Evolutionary conservation across 495 filamentous ascomycete genomes (phyloP).

Genomic region (Tuber brumale): DNA sequence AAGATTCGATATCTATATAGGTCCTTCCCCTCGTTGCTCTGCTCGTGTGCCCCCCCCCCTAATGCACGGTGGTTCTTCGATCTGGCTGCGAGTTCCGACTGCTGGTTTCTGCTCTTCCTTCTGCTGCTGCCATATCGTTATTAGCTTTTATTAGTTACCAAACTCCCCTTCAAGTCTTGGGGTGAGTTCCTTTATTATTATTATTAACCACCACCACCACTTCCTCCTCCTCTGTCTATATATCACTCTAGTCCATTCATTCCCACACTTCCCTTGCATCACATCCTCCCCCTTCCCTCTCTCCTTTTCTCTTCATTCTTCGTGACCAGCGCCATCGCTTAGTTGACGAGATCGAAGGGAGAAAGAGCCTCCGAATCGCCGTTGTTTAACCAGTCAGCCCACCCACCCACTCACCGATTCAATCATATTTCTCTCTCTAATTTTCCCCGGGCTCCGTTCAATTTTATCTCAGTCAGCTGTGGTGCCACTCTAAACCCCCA

Average conservation of each 20-base stretch:
- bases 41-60: slow-evolving; percentile 6
- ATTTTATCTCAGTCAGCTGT: neutral
- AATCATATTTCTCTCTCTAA: neutral
- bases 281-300: neutral
- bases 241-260: neutral
- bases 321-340: neutral
- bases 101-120: neutral
- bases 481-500: neutral
- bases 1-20: slow-evolving; percentile 26
- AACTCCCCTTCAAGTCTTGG: neutral
- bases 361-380: neutral
- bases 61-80: neutral
- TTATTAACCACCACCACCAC: neutral
- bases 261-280: neutral
- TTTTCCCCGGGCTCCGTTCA: neutral
- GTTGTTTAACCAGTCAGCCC: neutral
- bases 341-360: neutral
- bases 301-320: neutral
- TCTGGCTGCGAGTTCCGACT: neutral
- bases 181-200: neutral
- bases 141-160: neutral
- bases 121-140: neutral
- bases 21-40: slow-evolving; percentile 22
- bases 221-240: neutral
- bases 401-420: neutral